A percentile compares a stretch with the other conserved stretches of the same genome.
phyloP scores from a whole-genome alignment of 306 rosid species.

The Crataegus laevigata region DNA sequence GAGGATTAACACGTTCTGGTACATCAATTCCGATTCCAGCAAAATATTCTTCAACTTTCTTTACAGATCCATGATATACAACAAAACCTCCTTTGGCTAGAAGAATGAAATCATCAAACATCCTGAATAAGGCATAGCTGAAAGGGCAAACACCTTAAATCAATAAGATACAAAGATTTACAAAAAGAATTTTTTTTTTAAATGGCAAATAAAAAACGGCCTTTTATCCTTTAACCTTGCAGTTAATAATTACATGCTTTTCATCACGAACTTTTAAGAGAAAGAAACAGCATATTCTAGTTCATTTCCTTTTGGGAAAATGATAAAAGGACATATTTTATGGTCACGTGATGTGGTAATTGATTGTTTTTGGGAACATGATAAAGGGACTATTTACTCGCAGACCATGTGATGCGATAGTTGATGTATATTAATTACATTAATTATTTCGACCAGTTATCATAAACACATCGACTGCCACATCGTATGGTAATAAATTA shows the following conservation, averaged over 20 bases:
- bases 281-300: not conserved
- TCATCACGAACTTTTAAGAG: not conserved
- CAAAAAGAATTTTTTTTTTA: too few relatives aligned
- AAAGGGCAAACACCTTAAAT: not conserved
- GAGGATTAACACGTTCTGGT: slow-evolving; percentile 82
- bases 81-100: slow-evolving; percentile 81
- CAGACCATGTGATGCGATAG: not conserved
- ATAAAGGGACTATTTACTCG: not conserved
- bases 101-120: slow-evolving; percentile 74
- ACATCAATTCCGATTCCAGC: slow-evolving; percentile 61
- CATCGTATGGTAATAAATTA: not conserved
- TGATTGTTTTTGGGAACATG: not conserved
- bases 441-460: not conserved
- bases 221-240: not conserved
- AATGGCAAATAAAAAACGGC: not conserved
- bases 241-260: not conserved
- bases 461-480: not conserved
- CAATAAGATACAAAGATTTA: too few relatives aligned
- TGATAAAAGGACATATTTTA: not conserved
- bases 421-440: not conserved
- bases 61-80: slow-evolving; percentile 75
- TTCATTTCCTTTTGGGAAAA: not conserved
- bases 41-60: slow-evolving; percentile 75
- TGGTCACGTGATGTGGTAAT: not conserved
- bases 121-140: slow-evolving; percentile 74